Percentiles rank a stretch among this genome's conserved stretches.
Conservation (phyloP, 2,329 filamentous ascomycete species). For the Reticulascus tulasneorum region DNA sequence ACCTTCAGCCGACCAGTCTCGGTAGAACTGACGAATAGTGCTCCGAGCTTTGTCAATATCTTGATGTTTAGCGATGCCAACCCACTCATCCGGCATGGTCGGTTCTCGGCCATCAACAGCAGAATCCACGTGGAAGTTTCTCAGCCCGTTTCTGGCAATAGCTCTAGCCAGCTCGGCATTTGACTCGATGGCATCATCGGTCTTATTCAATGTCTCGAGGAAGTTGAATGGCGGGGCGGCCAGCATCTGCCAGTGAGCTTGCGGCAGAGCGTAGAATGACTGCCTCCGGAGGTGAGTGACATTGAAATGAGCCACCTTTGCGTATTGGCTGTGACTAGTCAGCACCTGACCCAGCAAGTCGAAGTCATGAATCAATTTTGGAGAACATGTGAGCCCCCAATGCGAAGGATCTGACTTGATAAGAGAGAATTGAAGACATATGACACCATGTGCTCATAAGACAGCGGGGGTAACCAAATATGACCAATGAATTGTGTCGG, state of each 20-base stretch:
- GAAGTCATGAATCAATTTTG: too few species aligned
- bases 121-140: slow-evolving; percentile 56
- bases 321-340: slow-evolving; percentile 79
- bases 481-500: too few species aligned
- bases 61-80: slow-evolving; percentile 62
- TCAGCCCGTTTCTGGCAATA: slow-evolving; percentile 68
- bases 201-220: slow-evolving; percentile 69
- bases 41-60: slow-evolving; percentile 91
- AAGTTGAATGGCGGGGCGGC: slow-evolving; percentile 78
- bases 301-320: slow-evolving; percentile 80
- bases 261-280: slow-evolving; percentile 87
- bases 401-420: too few species aligned
- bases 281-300: slow-evolving; percentile 86
- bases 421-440: too few species aligned
- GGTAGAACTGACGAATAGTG: slow-evolving; percentile 88
- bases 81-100: slow-evolving; percentile 59
- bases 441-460: too few species aligned
- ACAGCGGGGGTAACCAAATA: too few species aligned
- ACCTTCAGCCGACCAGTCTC: slow-evolving; percentile 87
- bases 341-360: slow-evolving; percentile 14
- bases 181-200: slow-evolving; percentile 83
- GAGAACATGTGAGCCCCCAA: too few species aligned
- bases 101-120: slow-evolving; percentile 35
- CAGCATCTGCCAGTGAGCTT: slow-evolving; percentile 78
- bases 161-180: slow-evolving; percentile 80